Evolutionary conservation across 2,329 filamentous ascomycete species (phyloP), one percentile per base, ranked within the genome.

Genomic region (Exophiala xenobiotica): DNA sequence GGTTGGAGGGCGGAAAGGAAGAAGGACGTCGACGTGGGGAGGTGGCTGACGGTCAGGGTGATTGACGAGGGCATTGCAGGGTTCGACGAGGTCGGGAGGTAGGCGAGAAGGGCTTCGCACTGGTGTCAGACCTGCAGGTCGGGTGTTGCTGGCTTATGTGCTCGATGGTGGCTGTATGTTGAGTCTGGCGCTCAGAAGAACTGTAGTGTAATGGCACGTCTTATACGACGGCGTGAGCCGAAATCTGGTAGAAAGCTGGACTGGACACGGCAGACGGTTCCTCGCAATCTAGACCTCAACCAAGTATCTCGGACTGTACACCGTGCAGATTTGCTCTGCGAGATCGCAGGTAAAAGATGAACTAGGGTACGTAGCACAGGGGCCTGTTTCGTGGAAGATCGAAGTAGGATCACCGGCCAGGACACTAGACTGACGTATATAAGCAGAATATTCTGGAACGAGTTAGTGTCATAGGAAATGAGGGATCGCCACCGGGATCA

Each of bases 1-100:
- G 88, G 86, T 61, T 92, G 88, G 6, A 89, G 78, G 58, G 90
- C 78, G 56, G 87, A 81, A 18, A 90, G 81, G 70, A 90, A 95
- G 74, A 95, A 95, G 6, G 89, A 93, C 43, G 86, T 83, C 3
- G 90, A 87, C 27, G 85, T 82, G 48, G 89, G 82, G 47, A 95
- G 81, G 68, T 91, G 85, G 54, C 83, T 85, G 65, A 95, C 90
- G 29, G 80, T 83, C 56, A 85, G 74, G 54, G 80, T 81, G 54
- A 84, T 75, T 64, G 83, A 81, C 37, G 81, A 81, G 61, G 81
- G 80, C 82, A 85, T 85, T 48, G 19, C 20, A 22, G 37, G 31
- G 38, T 37, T 41, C 57, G 46, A 55, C 56, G 19, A 27, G 46
- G 54, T 53, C 55, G 53, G 55, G 48, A 62, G 24, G 40, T 24